Conservation (phyloP, 805 yeast species). For the Grigorovia humatica region DNA sequence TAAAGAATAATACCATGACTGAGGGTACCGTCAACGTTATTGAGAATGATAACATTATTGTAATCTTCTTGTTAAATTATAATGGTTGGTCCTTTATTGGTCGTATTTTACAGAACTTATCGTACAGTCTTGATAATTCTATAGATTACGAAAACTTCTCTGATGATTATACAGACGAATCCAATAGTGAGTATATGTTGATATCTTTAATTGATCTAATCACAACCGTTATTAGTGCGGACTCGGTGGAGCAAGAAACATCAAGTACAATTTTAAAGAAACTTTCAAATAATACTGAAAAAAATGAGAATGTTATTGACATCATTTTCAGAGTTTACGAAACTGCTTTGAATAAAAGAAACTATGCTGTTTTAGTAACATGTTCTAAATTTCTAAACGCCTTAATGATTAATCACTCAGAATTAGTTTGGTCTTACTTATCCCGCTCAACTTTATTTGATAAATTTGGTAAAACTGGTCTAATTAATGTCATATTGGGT, state of each 20-base stretch:
- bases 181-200: constrained; percentile 17
- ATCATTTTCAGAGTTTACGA: constrained; percentile 59
- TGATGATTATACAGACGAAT: constrained; percentile 27
- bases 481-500: constrained; percentile 51
- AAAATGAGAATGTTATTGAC: constrained; percentile 46
- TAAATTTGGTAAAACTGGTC: constrained; percentile 53
- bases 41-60: constrained; percentile 25
- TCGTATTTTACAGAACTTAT: constrained; percentile 57
- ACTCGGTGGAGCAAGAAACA: constrained; percentile 27
- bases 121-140: constrained; percentile 9
- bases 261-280: constrained; percentile 24
- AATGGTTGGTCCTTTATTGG: constrained; percentile 88
- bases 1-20: constrained; percentile 5
- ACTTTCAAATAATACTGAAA: constrained; percentile 36
- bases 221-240: constrained; percentile 35
- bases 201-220: constrained; percentile 43
- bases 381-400: constrained; percentile 42
- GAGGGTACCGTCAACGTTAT: background rate
- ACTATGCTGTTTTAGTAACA: constrained; percentile 35
- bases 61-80: constrained; percentile 60
- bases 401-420: constrained; percentile 41
- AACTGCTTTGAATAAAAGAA: constrained; percentile 49
- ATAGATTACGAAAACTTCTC: constrained; percentile 26
- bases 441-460: constrained; percentile 57
- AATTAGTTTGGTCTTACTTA: constrained; percentile 71